A percentile compares a stretch with the other conserved stretches of the same genome.
phyloP scores from a whole-genome alignment of 352 stramenopile genomes.

The Phytophthora pinifolia region DNA sequence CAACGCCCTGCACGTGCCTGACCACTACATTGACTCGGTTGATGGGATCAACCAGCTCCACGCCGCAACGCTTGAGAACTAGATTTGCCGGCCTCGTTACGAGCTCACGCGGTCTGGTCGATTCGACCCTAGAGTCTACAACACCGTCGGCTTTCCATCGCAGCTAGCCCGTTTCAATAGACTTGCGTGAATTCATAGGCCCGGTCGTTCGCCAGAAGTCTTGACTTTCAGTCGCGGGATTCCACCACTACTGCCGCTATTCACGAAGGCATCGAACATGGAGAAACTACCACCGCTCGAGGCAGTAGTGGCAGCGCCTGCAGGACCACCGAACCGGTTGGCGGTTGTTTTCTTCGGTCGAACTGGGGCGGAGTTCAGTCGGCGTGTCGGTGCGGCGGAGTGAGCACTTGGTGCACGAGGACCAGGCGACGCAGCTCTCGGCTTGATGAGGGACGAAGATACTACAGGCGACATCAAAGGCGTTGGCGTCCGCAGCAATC shows the following conservation, averaged over 20 bases:
- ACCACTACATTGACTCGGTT: constrained; percentile 73
- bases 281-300: constrained; percentile 30
- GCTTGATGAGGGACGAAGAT: constrained; percentile 24
- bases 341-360: constrained; percentile 42
- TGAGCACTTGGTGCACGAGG: constrained; percentile 16
- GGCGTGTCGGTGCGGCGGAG: constrained; percentile 25
- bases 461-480: constrained; percentile 35
- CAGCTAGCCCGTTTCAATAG: constrained; percentile 19
- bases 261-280: constrained; percentile 82
- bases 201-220: too few species aligned
- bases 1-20: constrained; percentile 52
- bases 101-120: not conserved
- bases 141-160: not conserved
- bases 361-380: constrained; percentile 41
- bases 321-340: constrained; percentile 37
- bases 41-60: constrained; percentile 74
- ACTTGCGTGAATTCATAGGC: too few species aligned
- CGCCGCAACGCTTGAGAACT: constrained; percentile 41
- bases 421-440: constrained; percentile 25
- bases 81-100: constrained; percentile 4
- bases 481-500: constrained; percentile 34
- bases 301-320: constrained; percentile 19
- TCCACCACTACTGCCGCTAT: constrained; percentile 32
- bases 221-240: constrained; percentile 60
- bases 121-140: not conserved